These are phyloP conservation scores for Gaultheria prostrata DNA, from an alignment of 148 eudicot species.

Conservation along the genomic window DNA sequence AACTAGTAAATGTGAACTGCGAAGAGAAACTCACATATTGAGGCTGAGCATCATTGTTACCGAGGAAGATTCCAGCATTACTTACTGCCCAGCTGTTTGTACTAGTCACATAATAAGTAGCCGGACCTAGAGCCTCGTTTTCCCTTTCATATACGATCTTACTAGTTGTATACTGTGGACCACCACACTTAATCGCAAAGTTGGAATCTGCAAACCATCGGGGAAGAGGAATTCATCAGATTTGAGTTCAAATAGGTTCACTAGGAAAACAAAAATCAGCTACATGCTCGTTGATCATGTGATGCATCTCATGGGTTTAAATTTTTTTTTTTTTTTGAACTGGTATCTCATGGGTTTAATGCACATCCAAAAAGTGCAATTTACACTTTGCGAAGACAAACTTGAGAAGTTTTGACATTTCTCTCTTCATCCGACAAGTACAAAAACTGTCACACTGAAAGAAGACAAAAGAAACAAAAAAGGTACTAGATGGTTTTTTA, in stretches of 20 bases:
- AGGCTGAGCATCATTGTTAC: conserved; percentile 31
- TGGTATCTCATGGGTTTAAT: too few relatives aligned
- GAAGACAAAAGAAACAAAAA: neutral
- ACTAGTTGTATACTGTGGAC: conserved; percentile 43
- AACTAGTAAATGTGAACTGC: conserved; percentile 45
- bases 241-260: neutral
- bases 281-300: neutral
- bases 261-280: neutral
- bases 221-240: neutral
- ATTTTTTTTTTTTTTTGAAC: too few relatives aligned
- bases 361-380: neutral
- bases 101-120: conserved; percentile 41
- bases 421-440: neutral
- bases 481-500: neutral
- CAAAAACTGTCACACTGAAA: neutral
- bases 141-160: conserved; percentile 45
- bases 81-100: conserved; percentile 72
- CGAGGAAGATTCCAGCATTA: conserved; percentile 51
- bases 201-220: conserved; percentile 46
- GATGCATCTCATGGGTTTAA: neutral
- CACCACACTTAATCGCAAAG: conserved; percentile 83
- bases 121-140: conserved; percentile 58
- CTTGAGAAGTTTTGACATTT: neutral
- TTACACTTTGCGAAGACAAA: neutral
- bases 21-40: conserved; percentile 26